Evolutionary conservation across 495 filamentous ascomycete genomes (phyloP).

Genomic region (Penicillium fimorum): DNA sequence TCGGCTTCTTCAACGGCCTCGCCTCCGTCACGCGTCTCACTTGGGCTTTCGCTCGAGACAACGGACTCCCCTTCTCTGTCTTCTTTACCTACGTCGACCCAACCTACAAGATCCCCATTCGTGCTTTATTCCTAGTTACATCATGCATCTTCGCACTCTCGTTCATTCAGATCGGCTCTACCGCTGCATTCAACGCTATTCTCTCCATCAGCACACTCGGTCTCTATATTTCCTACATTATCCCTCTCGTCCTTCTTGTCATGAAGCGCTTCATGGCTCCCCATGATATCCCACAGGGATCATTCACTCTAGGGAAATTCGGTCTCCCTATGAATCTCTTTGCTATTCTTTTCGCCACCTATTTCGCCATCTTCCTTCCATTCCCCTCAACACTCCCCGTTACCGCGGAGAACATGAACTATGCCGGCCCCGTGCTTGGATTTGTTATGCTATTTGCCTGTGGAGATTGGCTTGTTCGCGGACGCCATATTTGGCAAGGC

Average conservation of each 20-base stretch:
- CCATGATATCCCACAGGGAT: constrained; percentile 28
- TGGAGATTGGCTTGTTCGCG: constrained; percentile 42
- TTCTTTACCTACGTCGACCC: constrained; percentile 47
- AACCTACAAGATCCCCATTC: constrained; percentile 46
- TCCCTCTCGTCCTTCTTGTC: constrained; percentile 45
- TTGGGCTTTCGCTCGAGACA: constrained; percentile 62
- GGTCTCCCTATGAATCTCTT: constrained; percentile 45
- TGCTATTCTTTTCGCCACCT: constrained; percentile 40
- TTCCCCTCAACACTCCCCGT: constrained; percentile 45
- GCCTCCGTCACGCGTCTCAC: constrained; percentile 54
- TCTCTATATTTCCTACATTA: constrained; percentile 52
- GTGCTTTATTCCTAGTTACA: constrained; percentile 44
- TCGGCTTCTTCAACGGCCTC: constrained; percentile 47
- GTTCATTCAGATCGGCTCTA: constrained; percentile 52
- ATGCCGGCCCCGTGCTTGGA: constrained; percentile 43
- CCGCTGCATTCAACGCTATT: constrained; percentile 49
- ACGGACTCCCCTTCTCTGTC: constrained; percentile 54
- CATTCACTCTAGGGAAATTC: constrained; percentile 30
- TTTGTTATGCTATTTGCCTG: constrained; percentile 39
- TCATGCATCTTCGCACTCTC: constrained; percentile 37
- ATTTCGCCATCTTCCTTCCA: constrained; percentile 44
- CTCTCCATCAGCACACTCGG: constrained; percentile 48
- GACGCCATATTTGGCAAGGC: constrained; percentile 33
- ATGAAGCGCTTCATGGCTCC: constrained; percentile 26
- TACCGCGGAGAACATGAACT: constrained; percentile 45